phyloP scores from a whole-genome alignment of 208 protist genomes.

The Leishmania martiniquensis region DNA sequence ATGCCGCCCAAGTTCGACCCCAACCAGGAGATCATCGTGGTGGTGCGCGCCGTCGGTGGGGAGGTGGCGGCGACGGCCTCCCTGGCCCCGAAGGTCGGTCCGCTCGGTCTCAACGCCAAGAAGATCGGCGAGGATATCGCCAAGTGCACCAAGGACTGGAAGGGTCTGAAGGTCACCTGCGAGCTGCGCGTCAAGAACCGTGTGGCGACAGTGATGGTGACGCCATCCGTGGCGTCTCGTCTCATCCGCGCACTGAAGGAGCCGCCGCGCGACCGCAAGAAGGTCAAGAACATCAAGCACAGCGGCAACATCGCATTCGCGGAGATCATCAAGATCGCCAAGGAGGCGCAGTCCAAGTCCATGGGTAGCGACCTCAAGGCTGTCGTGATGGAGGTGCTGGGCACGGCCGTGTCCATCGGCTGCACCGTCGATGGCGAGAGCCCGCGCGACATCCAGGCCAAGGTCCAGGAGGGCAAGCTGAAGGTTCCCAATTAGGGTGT shows the following conservation, averaged over 20 bases:
- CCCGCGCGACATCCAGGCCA: slow-evolving; percentile 94
- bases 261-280: slow-evolving; percentile 99
- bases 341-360: slow-evolving; percentile 94
- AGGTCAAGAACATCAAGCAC: slow-evolving; percentile 99
- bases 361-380: slow-evolving; percentile 95
- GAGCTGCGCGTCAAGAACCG: slow-evolving; percentile 99
- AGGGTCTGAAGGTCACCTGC: slow-evolving; percentile 98
- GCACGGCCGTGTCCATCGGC: slow-evolving; percentile 97
- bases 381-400: slow-evolving; percentile 99
- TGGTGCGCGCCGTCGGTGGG: slow-evolving; percentile 98
- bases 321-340: slow-evolving; percentile 98
- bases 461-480: slow-evolving; percentile 95
- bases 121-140: slow-evolving; percentile 99
- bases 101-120: slow-evolving; percentile 99
- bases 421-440: slow-evolving; percentile 98
- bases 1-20: slow-evolving; percentile 99
- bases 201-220: slow-evolving; percentile 96
- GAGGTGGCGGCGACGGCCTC: slow-evolving; percentile 97
- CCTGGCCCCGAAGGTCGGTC: slow-evolving; percentile 99
- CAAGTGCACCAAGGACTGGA: slow-evolving; percentile 99
- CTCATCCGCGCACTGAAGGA: slow-evolving; percentile 99
- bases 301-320: slow-evolving; percentile 98
- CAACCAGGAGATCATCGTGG: slow-evolving; percentile 95
- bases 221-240: slow-evolving; percentile 97
- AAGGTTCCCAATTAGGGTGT: slow-evolving; percentile 76